Conservation (phyloP, 2,329 filamentous ascomycete genomes). For the Phialophora tarda region DNA sequence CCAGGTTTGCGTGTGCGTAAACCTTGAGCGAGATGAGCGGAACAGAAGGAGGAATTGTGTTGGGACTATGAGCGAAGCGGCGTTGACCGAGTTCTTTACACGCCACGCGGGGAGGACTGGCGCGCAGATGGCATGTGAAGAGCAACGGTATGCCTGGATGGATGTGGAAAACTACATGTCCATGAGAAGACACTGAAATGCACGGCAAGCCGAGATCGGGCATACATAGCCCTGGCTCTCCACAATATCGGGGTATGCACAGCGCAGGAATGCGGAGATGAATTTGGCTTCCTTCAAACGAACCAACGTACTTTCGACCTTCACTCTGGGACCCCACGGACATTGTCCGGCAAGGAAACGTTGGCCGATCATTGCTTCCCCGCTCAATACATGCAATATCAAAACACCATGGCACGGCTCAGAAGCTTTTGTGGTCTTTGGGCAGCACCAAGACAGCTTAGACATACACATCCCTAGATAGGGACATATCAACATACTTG, state of each 20-base stretch:
- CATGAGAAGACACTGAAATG: neutral
- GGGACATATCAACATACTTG: neutral
- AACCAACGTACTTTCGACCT: neutral
- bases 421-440: neutral
- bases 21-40: neutral
- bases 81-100: neutral
- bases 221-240: neutral
- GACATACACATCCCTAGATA: neutral
- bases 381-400: conserved; percentile 10
- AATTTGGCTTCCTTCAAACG: neutral
- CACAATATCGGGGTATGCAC: conserved; percentile 14
- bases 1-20: neutral
- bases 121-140: neutral
- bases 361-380: conserved; percentile 4
- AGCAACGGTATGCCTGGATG: neutral
- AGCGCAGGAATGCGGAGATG: conserved; percentile 14
- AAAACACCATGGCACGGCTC: neutral
- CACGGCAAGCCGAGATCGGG: conserved; percentile 11
- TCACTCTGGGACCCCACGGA: conserved; percentile 8
- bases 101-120: too few relatives aligned
- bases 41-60: neutral
- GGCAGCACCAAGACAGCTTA: neutral
- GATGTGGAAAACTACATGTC: neutral
- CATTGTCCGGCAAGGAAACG: neutral
- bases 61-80: neutral